phyloP scores from a whole-genome alignment of 495 filamentous ascomycete genomes.

The Mytilinidion resinicola region DNA sequence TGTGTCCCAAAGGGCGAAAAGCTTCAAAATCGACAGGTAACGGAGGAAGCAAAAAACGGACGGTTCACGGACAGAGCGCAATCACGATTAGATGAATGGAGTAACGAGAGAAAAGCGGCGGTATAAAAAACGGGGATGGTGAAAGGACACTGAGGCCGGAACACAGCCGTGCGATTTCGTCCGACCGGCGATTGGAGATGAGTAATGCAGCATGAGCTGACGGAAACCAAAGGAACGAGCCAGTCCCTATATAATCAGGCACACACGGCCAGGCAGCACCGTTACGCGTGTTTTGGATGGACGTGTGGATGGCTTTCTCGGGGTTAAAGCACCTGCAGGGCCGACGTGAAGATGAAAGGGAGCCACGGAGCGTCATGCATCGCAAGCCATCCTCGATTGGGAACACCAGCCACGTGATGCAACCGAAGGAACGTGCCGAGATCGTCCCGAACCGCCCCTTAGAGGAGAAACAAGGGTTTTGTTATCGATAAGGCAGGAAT shows the following conservation, averaged over 20 bases:
- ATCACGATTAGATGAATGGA: not conserved
- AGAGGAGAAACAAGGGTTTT: too few species aligned
- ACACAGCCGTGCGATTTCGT: slow-evolving; percentile 3
- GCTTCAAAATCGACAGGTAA: not conserved
- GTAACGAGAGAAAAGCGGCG: not conserved
- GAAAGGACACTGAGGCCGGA: not conserved
- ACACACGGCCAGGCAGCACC: not conserved
- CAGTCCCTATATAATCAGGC: not conserved
- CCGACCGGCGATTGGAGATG: not conserved
- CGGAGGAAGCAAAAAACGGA: not conserved
- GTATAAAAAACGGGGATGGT: not conserved
- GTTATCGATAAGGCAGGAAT: too few species aligned
- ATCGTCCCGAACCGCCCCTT: too few species aligned
- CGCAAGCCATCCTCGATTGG: too few species aligned
- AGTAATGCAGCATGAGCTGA: not conserved
- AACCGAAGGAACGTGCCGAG: too few species aligned
- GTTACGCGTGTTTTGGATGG: not conserved
- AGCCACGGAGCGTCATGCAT: too few species aligned
- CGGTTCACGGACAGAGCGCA: not conserved
- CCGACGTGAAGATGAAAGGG: too few species aligned
- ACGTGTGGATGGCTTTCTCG: too few species aligned
- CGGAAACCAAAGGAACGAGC: not conserved
- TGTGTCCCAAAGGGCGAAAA: not conserved
- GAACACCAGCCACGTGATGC: too few species aligned
- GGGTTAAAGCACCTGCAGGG: too few species aligned